Evolutionary conservation across 495 filamentous ascomycete species (phyloP), one percentile per base, ranked within the genome.

Genomic region (Hypoxylon intermedium): DNA sequence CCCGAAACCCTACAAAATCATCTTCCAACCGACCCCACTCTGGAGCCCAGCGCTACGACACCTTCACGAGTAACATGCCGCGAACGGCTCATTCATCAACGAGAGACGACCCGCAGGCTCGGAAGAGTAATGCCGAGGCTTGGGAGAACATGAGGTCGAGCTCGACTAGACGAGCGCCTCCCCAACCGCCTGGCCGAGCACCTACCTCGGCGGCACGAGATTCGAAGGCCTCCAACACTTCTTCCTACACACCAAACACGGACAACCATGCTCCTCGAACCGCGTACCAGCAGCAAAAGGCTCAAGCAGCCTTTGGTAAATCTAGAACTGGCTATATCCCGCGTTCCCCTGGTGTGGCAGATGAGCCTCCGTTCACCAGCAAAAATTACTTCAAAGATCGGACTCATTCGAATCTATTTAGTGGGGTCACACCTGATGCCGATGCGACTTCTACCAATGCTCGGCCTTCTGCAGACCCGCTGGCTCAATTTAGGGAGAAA

Each of bases 1-100:
- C 75, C 11, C 74, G 76, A 46, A 66, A 76, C n/a, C 51, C 76
- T 21, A 63, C 67, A 23, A 60, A 34, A 5, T 4, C 23, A n/a
- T 37, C 66, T 58, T 72, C 64, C 2, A 46, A 53, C 15, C 76
- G 77, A 21, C 73, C 75, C 36, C 69, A 77, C 1, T 86, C 86
- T 1, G 84, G 84, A 0, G 82, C 85, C 9, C 73, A 80, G 48
- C 74, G 83, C 55, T 89, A 86, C 64, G 74, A 76, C 5, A 75
- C 75, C 28, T 85, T 82, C 72, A 48, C 68, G 1, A 48, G 23
- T 9, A 75, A 72, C 12, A 78, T 67, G 24, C 71, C 74, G 9
- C 69, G 70, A 12, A 72, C 79, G 58, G 49, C 72, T 43, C 82
- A 81, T 28, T 44, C 63, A 3, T 28, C 53, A 2, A n/a, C 56